Conservation (phyloP, 768 basidiomycete genomes). For the Antrodiella citrinella region DNA sequence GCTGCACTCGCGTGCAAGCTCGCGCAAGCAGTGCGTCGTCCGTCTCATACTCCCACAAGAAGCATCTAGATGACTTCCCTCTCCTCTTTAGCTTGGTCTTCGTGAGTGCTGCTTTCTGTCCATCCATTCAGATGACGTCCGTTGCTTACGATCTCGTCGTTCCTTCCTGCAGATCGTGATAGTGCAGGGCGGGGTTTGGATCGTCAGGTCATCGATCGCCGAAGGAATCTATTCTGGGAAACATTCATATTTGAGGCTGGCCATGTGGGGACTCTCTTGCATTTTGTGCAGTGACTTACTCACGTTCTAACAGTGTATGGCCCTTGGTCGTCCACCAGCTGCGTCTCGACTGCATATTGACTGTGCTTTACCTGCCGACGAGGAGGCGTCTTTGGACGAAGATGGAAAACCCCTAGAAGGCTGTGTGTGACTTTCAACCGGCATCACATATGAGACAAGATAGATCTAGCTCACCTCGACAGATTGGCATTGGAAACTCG, state of each 20-base stretch:
- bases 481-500: constrained; percentile 56
- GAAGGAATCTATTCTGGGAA: constrained; percentile 66
- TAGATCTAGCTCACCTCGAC: constrained; percentile 14
- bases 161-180: constrained; percentile 50
- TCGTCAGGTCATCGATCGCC: constrained; percentile 48
- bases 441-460: constrained; percentile 5
- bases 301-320: constrained; percentile 29
- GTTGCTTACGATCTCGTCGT: constrained; percentile 17
- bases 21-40: constrained; percentile 48
- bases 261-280: constrained; percentile 31
- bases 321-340: constrained; percentile 33
- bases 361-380: constrained; percentile 47
- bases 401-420: constrained; percentile 39
- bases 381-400: constrained; percentile 38
- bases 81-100: constrained; percentile 28
- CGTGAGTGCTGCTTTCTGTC: constrained; percentile 31
- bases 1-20: constrained; percentile 52
- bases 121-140: constrained; percentile 22
- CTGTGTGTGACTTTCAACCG: constrained; percentile 30
- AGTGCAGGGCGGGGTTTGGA: constrained; percentile 60
- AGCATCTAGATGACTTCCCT: constrained; percentile 18
- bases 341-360: constrained; percentile 31
- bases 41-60: constrained; percentile 30
- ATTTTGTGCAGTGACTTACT: neutral
- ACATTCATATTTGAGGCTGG: constrained; percentile 45